Percentiles rank a stretch among this genome's conserved stretches.
Evolutionary conservation across 768 basidiomycete genomes (phyloP).

Genomic region (Coprinopsis cinerea): DNA sequence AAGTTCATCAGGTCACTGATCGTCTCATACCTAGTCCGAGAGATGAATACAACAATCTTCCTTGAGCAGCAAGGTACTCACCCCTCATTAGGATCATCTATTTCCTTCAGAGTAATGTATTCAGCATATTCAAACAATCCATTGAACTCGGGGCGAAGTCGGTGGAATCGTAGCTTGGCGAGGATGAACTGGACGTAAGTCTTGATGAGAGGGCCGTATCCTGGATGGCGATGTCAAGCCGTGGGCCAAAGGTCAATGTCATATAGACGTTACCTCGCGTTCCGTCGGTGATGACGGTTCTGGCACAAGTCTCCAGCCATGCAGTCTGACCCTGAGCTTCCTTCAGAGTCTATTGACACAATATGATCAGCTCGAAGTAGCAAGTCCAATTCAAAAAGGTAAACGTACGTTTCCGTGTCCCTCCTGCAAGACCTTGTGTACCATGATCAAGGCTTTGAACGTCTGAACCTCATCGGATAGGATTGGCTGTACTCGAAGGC

Average conservation of each 20-base stretch:
- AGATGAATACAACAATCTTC: conserved; percentile 10
- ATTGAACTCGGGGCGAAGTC: conserved; percentile 94
- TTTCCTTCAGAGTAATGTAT: conserved; percentile 93
- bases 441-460: conserved; percentile 95
- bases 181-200: conserved; percentile 96
- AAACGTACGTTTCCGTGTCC: conserved; percentile 82
- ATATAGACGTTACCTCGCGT: conserved; percentile 51
- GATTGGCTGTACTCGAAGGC: conserved; percentile 93
- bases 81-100: conserved; percentile 99
- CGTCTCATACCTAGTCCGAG: conserved; percentile 76
- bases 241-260: neutral
- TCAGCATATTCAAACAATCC: conserved; percentile 99
- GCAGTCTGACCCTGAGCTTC: conserved; percentile 96
- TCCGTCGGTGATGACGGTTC: conserved; percentile 77
- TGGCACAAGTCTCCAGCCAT: conserved; percentile 96
- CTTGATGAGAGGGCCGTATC: conserved; percentile 88
- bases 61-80: conserved; percentile 31
- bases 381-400: conserved; percentile 5
- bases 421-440: conserved; percentile 97
- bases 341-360: conserved; percentile 97
- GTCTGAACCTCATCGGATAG: conserved; percentile 96
- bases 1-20: conserved; percentile 96
- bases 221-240: conserved; percentile 32
- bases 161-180: conserved; percentile 93
- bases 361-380: too few relatives aligned